A percentile compares a stretch with the other conserved stretches of the same genome.
phyloP scores from a whole-genome alignment of 805 yeast species.

The Yamadazyma kitorensis region DNA sequence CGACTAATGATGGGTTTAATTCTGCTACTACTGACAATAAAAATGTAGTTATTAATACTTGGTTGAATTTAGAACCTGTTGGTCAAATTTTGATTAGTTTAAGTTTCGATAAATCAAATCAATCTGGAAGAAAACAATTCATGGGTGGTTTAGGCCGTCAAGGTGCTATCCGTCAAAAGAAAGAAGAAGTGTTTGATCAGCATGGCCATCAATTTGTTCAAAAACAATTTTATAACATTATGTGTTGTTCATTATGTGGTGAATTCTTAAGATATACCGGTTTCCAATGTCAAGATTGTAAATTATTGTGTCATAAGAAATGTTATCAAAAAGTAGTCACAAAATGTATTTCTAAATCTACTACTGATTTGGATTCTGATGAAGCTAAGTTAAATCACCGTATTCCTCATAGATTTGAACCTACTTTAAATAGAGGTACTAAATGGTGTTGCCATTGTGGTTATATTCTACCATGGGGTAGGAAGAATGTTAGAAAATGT shows the following conservation, averaged over 20 bases:
- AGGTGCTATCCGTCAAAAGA: slow-evolving; percentile 95
- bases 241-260: slow-evolving; percentile 97
- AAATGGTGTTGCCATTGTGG: slow-evolving; percentile 99
- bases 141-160: slow-evolving; percentile 69
- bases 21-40: slow-evolving; percentile 8
- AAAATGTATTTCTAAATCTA: slow-evolving; percentile 76
- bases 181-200: slow-evolving; percentile 86
- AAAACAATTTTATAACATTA: slow-evolving; percentile 90
- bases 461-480: slow-evolving; percentile 91
- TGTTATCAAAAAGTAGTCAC: slow-evolving; percentile 80
- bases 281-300: slow-evolving; percentile 82
- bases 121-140: slow-evolving; percentile 33
- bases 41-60: slow-evolving; percentile 56
- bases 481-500: slow-evolving; percentile 89
- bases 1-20: not conserved
- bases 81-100: slow-evolving; percentile 82
- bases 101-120: slow-evolving; percentile 67
- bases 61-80: slow-evolving; percentile 92
- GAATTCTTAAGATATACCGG: slow-evolving; percentile 90
- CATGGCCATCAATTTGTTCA: slow-evolving; percentile 97
- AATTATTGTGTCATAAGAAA: slow-evolving; percentile 74
- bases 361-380: slow-evolving; percentile 61
- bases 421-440: slow-evolving; percentile 89
- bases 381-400: slow-evolving; percentile 88
- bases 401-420: slow-evolving; percentile 95